These are phyloP conservation scores for Aspergillus fischeri DNA, from an alignment of 2,329 filamentous ascomycete species.

Conservation along the genomic window DNA sequence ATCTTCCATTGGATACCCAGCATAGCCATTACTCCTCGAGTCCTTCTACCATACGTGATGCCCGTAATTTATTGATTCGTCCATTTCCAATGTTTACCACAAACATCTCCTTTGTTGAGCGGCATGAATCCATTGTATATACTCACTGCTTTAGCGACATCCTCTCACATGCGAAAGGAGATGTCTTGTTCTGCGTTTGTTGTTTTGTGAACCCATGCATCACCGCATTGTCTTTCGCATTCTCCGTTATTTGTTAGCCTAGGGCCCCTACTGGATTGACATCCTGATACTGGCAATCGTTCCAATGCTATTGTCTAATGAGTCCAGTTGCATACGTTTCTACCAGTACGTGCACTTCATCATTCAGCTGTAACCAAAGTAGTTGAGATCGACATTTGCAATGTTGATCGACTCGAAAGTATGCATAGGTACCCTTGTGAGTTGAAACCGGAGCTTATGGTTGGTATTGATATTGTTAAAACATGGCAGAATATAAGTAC, in stretches of 20 bases:
- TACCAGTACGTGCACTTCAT: background rate
- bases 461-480: background rate
- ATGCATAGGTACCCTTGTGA: background rate
- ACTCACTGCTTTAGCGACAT: background rate
- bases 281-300: background rate
- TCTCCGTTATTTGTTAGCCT: background rate
- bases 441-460: background rate
- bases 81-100: slow-evolving; percentile 1
- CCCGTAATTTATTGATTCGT: slow-evolving; percentile 2
- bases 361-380: too few relatives aligned
- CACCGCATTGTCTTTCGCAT: background rate
- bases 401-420: background rate
- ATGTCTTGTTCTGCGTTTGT: background rate
- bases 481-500: slow-evolving; percentile 6
- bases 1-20: slow-evolving; percentile 28
- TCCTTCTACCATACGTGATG: background rate
- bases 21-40: slow-evolving; percentile 16
- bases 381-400: background rate
- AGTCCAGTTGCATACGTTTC: background rate
- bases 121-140: slow-evolving; percentile 1
- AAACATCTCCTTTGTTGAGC: background rate
- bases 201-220: background rate
- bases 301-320: background rate
- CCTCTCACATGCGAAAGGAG: slow-evolving; percentile 6
- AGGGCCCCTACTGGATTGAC: background rate